These are phyloP conservation scores for Trametes versicolor DNA, from an alignment of 1,284 basidiomycete species.

Conservation along the genomic window DNA sequence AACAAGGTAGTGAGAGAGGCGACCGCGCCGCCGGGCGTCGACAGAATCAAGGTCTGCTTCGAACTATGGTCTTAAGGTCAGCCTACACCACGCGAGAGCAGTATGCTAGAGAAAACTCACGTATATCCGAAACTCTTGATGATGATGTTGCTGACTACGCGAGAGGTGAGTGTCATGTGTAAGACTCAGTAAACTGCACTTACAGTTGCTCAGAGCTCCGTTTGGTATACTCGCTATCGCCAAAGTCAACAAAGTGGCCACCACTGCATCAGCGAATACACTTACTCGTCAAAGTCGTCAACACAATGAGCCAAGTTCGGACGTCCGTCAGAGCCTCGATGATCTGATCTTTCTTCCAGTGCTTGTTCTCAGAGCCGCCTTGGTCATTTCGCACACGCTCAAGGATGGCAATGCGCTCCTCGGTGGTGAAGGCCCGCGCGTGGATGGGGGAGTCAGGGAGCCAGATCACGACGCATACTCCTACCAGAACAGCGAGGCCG, in stretches of 20 bases:
- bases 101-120: constrained; percentile 44
- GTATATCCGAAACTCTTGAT: constrained; percentile 75
- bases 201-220: constrained; percentile 72
- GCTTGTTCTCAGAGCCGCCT: constrained; percentile 70
- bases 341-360: constrained; percentile 67
- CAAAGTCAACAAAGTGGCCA: constrained; percentile 24
- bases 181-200: constrained; percentile 33
- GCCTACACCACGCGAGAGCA: neutral
- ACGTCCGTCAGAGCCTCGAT: constrained; percentile 66
- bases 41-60: constrained; percentile 69
- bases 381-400: constrained; percentile 77
- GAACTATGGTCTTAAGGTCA: constrained; percentile 47
- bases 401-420: constrained; percentile 70
- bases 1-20: constrained; percentile 57
- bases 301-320: constrained; percentile 71
- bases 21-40: constrained; percentile 64
- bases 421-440: constrained; percentile 62
- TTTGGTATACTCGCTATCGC: constrained; percentile 67
- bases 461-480: constrained; percentile 65
- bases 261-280: constrained; percentile 11
- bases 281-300: constrained; percentile 67
- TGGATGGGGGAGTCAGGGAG: constrained; percentile 74
- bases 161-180: neutral
- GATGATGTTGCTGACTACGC: constrained; percentile 66
- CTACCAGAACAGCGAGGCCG: constrained; percentile 67